Percentiles rank a stretch among this genome's conserved stretches.
These are phyloP conservation scores for Agrocybe praecox DNA, from an alignment of 768 basidiomycete genomes.

Conservation along the genomic window DNA sequence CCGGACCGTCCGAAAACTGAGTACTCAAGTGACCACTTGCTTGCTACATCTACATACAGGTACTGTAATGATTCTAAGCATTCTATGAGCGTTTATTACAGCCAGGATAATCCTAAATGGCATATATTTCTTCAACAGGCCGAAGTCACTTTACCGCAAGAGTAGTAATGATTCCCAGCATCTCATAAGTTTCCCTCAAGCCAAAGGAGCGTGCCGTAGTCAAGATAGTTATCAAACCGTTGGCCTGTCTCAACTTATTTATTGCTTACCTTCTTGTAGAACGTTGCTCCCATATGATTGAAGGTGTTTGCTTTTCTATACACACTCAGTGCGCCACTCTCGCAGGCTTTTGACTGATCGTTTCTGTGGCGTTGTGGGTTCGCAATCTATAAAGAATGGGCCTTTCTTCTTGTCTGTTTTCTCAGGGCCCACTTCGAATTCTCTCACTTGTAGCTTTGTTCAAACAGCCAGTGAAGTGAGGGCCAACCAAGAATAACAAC, in stretches of 20 bases:
- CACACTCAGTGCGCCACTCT: background rate
- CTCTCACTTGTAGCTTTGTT: background rate
- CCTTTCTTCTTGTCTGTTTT: background rate
- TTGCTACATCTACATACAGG: too few relatives aligned
- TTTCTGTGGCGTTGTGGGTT: constrained; percentile 8
- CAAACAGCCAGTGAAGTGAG: background rate
- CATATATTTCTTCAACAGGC: too few relatives aligned
- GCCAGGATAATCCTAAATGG: too few relatives aligned
- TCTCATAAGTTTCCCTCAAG: background rate
- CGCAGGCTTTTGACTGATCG: background rate
- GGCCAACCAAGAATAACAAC: constrained; percentile 2
- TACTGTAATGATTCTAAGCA: too few relatives aligned
- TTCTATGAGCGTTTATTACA: too few relatives aligned
- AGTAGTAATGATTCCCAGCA: background rate
- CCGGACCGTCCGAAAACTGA: too few relatives aligned
- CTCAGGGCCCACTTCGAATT: background rate
- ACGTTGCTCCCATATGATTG: background rate
- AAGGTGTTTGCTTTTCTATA: background rate
- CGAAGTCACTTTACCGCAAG: too few relatives aligned
- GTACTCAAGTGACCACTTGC: too few relatives aligned
- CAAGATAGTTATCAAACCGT: background rate
- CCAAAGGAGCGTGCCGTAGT: background rate
- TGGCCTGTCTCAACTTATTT: background rate
- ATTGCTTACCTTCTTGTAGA: background rate
- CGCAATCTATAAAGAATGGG: background rate